These are phyloP conservation scores for Babesia caballi DNA, from an alignment of 169 alveolate genomes.

Conservation along the genomic window DNA sequence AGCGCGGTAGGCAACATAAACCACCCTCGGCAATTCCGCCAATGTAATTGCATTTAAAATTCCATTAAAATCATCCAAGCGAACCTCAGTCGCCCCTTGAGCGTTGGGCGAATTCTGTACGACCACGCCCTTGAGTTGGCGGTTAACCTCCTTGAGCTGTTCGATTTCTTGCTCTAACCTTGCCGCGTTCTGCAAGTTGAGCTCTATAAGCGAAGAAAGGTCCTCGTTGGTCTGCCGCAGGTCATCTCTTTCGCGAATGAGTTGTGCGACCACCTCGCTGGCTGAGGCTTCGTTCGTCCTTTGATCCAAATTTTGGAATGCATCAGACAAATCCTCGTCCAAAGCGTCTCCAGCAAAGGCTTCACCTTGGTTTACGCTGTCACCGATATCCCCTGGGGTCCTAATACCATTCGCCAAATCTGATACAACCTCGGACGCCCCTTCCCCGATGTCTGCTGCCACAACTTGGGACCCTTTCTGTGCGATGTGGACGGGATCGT, in stretches of 20 bases:
- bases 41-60: conserved; percentile 6
- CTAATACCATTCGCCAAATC: too few species aligned
- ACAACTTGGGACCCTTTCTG: too few species aligned
- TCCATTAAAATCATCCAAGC: background rate
- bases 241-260: background rate
- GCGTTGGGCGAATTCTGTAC: background rate
- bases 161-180: background rate
- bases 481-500: too few species aligned
- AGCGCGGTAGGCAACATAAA: conserved; percentile 13
- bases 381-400: too few species aligned
- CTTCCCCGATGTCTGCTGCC: too few species aligned
- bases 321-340: too few species aligned
- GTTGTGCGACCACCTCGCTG: background rate
- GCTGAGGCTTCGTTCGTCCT: background rate
- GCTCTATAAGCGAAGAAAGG: too few species aligned
- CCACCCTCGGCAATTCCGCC: background rate
- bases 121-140: background rate
- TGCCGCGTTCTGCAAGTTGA: background rate
- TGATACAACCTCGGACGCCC: too few species aligned
- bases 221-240: background rate
- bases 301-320: background rate
- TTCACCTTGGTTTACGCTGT: too few species aligned
- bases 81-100: background rate
- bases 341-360: too few species aligned
- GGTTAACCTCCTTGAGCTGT: background rate